Evolutionary conservation across 192 early-diverging fungal genomes (phyloP).

Genomic region (Funneliformis mosseae): DNA sequence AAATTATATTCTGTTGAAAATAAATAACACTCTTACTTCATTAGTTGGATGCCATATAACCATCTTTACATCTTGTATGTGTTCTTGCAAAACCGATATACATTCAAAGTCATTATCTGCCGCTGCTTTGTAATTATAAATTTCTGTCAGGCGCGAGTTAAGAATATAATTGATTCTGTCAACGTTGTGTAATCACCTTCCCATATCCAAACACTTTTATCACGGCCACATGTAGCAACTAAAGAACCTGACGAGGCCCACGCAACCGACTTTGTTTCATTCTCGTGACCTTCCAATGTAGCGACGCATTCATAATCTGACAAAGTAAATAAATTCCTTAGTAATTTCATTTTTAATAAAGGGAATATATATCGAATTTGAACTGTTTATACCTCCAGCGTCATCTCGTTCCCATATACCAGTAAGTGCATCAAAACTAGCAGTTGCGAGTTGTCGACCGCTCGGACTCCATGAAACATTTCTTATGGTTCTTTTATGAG

Average conservation of each 20-base stretch:
- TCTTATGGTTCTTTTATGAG: slow-evolving; percentile 93
- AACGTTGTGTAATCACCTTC: slow-evolving; percentile 57
- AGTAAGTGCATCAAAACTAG: slow-evolving; percentile 92
- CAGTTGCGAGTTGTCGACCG: slow-evolving; percentile 76
- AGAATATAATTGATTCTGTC: not conserved
- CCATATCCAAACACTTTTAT: slow-evolving; percentile 99
- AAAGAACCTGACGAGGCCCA: slow-evolving; percentile 84
- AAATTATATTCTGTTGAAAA: not conserved
- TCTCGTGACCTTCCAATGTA: slow-evolving; percentile 97
- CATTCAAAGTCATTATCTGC: slow-evolving; percentile 95
- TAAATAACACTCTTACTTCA: slow-evolving; percentile 52
- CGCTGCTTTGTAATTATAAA: slow-evolving; percentile 43
- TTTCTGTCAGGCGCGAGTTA: not conserved
- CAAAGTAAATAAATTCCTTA: not conserved
- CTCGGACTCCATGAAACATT: slow-evolving; percentile 79
- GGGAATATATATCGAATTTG: not conserved
- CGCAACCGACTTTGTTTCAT: slow-evolving; percentile 92
- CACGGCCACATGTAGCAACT: slow-evolving; percentile 91
- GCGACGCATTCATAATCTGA: slow-evolving; percentile 86
- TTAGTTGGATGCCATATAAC: slow-evolving; percentile 88
- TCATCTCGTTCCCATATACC: slow-evolving; percentile 87
- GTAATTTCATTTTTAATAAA: not conserved
- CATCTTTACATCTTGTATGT: slow-evolving; percentile 96
- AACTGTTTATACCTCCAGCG: slow-evolving; percentile 40
- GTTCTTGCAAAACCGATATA: slow-evolving; percentile 92